Evolutionary conservation across 306 rosid genomes (phyloP).

Genomic region (Gynostemma pentaphyllum): DNA sequence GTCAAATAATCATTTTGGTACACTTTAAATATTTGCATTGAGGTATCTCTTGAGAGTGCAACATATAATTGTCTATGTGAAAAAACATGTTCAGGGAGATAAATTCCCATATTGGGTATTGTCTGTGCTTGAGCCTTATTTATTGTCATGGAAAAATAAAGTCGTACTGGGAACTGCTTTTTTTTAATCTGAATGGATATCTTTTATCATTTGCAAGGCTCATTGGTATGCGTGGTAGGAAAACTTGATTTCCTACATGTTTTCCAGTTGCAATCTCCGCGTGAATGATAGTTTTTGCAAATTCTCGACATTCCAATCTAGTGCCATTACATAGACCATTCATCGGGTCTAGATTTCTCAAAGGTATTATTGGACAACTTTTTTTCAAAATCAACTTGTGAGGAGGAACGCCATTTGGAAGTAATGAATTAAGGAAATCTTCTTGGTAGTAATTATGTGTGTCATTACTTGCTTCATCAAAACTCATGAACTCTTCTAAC

Average conservation of each 20-base stretch:
- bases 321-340: background rate
- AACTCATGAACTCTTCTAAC: background rate
- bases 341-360: background rate
- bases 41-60: too few species aligned
- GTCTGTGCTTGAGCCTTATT: too few species aligned
- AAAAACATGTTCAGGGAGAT: too few species aligned
- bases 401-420: background rate
- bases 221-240: background rate
- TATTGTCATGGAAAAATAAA: too few species aligned
- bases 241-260: background rate
- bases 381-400: background rate
- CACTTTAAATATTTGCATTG: too few species aligned
- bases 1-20: too few species aligned
- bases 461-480: background rate
- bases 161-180: too few species aligned
- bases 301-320: background rate
- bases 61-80: too few species aligned
- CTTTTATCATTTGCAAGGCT: too few species aligned
- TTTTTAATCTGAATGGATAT: too few species aligned
- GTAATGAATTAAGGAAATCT: background rate
- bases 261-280: background rate
- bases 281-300: too few species aligned
- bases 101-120: too few species aligned
- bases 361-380: background rate
- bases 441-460: background rate